Percentiles rank a stretch among this genome's conserved stretches.
These are phyloP conservation scores for Curvularia sp. DNA, from an alignment of 2,329 filamentous ascomycete genomes.

Conservation along the genomic window DNA sequence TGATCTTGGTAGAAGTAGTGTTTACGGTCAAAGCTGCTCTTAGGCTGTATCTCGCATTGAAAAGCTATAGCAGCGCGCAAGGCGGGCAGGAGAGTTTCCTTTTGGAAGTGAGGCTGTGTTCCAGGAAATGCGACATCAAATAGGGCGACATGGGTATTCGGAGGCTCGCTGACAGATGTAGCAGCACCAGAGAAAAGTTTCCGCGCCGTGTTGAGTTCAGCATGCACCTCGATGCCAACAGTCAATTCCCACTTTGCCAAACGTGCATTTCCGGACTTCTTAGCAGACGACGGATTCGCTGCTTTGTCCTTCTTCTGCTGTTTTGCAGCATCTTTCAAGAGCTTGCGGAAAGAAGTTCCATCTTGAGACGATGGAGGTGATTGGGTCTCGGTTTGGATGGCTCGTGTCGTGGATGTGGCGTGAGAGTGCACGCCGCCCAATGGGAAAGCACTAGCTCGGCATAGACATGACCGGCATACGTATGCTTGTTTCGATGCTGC, in stretches of 20 bases:
- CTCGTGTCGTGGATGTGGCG: slow-evolving; percentile 17
- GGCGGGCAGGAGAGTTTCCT: slow-evolving; percentile 84
- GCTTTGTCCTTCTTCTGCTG: slow-evolving; percentile 40
- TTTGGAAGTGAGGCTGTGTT: slow-evolving; percentile 84
- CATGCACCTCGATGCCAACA: slow-evolving; percentile 96
- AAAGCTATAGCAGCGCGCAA: slow-evolving; percentile 86
- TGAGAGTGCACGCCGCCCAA: slow-evolving; percentile 15
- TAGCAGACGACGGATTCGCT: slow-evolving; percentile 8
- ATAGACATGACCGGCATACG: slow-evolving; percentile 42
- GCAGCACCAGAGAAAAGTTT: slow-evolving; percentile 83
- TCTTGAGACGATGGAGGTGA: slow-evolving; percentile 27
- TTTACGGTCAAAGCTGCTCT: slow-evolving; percentile 91
- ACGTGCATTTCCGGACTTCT: slow-evolving; percentile 28
- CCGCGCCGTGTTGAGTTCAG: slow-evolving; percentile 84
- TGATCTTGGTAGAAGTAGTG: slow-evolving; percentile 99
- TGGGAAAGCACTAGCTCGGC: slow-evolving; percentile 26
- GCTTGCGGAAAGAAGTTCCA: slow-evolving; percentile 47
- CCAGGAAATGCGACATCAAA: slow-evolving; percentile 93
- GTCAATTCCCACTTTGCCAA: slow-evolving; percentile 83
- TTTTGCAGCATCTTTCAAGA: slow-evolving; percentile 49
- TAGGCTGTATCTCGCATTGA: slow-evolving; percentile 76
- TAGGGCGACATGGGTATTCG: slow-evolving; percentile 85
- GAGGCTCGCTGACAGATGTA: slow-evolving; percentile 63
- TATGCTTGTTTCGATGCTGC: slow-evolving; percentile 35
- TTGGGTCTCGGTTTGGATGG: slow-evolving; percentile 36